Evolutionary conservation across 768 basidiomycete species (phyloP), one percentile per base, ranked within the genome.

Genomic region (Hypholoma fasciculare): DNA sequence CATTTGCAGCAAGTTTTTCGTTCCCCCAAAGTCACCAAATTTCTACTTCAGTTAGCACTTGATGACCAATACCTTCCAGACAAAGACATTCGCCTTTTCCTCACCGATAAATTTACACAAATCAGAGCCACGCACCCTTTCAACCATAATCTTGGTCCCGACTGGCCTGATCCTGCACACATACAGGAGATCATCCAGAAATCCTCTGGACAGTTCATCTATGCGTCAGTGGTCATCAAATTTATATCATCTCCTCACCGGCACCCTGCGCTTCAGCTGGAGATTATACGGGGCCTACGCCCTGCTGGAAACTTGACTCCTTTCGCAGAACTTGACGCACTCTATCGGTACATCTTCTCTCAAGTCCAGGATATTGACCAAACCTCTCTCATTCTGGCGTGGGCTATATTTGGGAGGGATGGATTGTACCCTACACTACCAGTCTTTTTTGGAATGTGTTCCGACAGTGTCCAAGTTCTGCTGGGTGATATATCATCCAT

Each of bases 161-260:
- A 30, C 12, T 59, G 58, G 58, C 58, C 58, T 5, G 27, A 20
- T 1, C n/a, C 23, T 4, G 4, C 2, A 14, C 26, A 12, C 17
- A 48, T 54, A 7, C 13, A 40, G 9, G 38, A 14, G 7, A 30
- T 59, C 3, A 47, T 59, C 0, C 20, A 40, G 3, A 54, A 54
- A 26, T 40, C 58, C 23, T 59, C 58, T 12, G 47, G 48, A 3
- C 58, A 54, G 19, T 59, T 59, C 26, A 59, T 59, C 23, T 59
- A 49, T 46, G 58, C 58, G 6, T 49, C 46, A 7, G 47, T 34
- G 7, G 52, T 49, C 7, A 54, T 59, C 6, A 54, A 54, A 14
- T 54, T 38, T 38, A 23, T 59, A 40, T 39, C 26, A 12, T 49
- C 38, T 8, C 1, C 47, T 6, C 46, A 38, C 9, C 16, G 5